Evolutionary conservation across 768 basidiomycete species (phyloP), one percentile per base, ranked within the genome.

Genomic region (Tylopilus vinaceipallidus): DNA sequence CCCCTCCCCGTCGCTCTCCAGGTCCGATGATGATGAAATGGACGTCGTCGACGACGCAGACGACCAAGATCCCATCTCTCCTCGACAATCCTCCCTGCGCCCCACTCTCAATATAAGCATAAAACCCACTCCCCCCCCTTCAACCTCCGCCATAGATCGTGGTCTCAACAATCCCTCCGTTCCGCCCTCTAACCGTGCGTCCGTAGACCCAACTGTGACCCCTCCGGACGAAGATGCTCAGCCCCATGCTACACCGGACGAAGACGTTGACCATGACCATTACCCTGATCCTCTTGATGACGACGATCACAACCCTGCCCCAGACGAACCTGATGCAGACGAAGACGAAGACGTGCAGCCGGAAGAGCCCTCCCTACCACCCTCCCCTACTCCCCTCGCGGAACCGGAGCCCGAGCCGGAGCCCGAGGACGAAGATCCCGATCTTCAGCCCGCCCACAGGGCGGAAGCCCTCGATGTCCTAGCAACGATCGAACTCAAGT

Each of bases 401-500:
- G 64, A 67, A 59, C 58, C 56, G 0, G 65, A 68, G 22, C 63
- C 52, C 2, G 64, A 66, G 14, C 61, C 52, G 1, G 63, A 65
- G 27, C 57, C 42, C 26, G 67, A 67, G 13, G 67, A 72, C 32
- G 78, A 81, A 39, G 85, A 86, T 47, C 73, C 77, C 11, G 91
- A 93, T 53, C 69, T 90, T 46, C 88, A 90, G 52, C 87, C 86
- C 38, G 86, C 86, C 1, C 88, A 91, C 64, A 78, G 91, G 19
- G 85, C 84, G 4, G 93, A 95, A 60, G 93, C 93, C 0, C 77
- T 98, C 49, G 92, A 94, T 50, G 86, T 87, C 0, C 73, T 98
- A 7, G 87, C 95, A 3, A 79, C 76, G 38, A 95, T 99, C 58
- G 95, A 99, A 63, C 82, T 98, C 69, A 91, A 90, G 61, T 97